Evolutionary conservation across 768 basidiomycete genomes (phyloP).

Genomic region (Mycena rebaudengoi): DNA sequence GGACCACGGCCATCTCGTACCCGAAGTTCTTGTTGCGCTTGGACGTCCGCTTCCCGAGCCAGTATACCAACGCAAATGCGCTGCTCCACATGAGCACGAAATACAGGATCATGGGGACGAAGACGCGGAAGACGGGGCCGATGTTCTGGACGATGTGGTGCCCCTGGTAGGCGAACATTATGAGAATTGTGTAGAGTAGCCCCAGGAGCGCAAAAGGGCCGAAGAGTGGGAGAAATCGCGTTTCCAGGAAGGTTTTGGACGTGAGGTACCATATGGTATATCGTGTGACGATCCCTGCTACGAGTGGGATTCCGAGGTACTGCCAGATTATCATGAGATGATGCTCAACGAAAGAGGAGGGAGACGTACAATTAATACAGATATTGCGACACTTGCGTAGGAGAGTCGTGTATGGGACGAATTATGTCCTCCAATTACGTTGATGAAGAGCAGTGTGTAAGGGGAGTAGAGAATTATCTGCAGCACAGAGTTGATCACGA

Average conservation of each 20-base stretch:
- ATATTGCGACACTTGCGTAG: slow-evolving; percentile 69
- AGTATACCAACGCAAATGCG: slow-evolving; percentile 67
- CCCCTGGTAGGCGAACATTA: slow-evolving; percentile 76
- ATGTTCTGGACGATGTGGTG: slow-evolving; percentile 78
- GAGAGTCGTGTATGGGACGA: slow-evolving; percentile 52
- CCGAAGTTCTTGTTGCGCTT: slow-evolving; percentile 34
- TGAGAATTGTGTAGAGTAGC: slow-evolving; percentile 81
- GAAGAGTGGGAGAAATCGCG: slow-evolving; percentile 72
- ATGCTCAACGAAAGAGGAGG: not conserved
- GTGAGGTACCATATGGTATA: slow-evolving; percentile 56
- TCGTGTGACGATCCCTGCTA: slow-evolving; percentile 76
- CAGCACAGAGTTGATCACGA: slow-evolving; percentile 80
- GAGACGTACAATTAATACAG: slow-evolving; percentile 71
- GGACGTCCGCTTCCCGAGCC: slow-evolving; percentile 41
- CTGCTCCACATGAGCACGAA: slow-evolving; percentile 80
- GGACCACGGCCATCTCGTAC: slow-evolving; percentile 80
- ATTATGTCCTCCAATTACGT: slow-evolving; percentile 64
- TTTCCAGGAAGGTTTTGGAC: slow-evolving; percentile 58
- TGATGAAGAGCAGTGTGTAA: slow-evolving; percentile 75
- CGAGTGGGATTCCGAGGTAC: slow-evolving; percentile 79
- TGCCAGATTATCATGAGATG: not conserved
- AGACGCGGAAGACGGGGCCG: slow-evolving; percentile 79
- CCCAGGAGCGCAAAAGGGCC: slow-evolving; percentile 76
- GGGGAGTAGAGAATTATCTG: slow-evolving; percentile 85
- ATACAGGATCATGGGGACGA: slow-evolving; percentile 83